These are phyloP conservation scores for Apiotrichum sp. DNA, from an alignment of 1,284 basidiomycete genomes.

Conservation along the genomic window DNA sequence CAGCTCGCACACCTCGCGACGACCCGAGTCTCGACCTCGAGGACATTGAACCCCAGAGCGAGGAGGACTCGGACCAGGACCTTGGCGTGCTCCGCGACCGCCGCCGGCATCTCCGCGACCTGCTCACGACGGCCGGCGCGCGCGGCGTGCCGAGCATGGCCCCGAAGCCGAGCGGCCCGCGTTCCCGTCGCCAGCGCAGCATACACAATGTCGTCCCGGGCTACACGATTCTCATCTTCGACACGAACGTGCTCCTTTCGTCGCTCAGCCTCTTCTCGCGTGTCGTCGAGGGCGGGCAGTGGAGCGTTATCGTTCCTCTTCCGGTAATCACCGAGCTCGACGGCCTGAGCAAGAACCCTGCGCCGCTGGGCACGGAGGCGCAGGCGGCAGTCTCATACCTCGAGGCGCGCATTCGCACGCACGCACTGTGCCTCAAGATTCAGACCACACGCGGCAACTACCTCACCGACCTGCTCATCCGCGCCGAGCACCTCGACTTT, in stretches of 20 bases:
- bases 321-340: constrained; percentile 96
- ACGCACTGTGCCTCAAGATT: constrained; percentile 75
- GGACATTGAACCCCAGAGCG: constrained; percentile 54
- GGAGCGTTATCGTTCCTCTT: constrained; percentile 86
- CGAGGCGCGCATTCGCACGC: constrained; percentile 65
- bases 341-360: constrained; percentile 65
- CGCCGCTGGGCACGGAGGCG: constrained; percentile 61
- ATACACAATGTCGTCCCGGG: constrained; percentile 60
- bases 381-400: constrained; percentile 67
- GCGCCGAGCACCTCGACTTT: constrained; percentile 80
- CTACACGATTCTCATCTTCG: constrained; percentile 83
- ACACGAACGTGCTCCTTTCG: constrained; percentile 88
- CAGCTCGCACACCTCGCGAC: not conserved
- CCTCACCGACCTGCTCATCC: constrained; percentile 70
- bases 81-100: constrained; percentile 63
- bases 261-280: constrained; percentile 65
- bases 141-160: not conserved
- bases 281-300: constrained; percentile 70
- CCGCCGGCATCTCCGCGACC: constrained; percentile 46
- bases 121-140: constrained; percentile 19
- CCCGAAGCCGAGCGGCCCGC: not conserved
- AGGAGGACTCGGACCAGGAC: constrained; percentile 59
- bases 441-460: constrained; percentile 95
- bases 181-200: not conserved
- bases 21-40: constrained; percentile 48